These are phyloP conservation scores for Nyssa sinensis DNA, from an alignment of 148 eudicot genomes.

Conservation along the genomic window DNA sequence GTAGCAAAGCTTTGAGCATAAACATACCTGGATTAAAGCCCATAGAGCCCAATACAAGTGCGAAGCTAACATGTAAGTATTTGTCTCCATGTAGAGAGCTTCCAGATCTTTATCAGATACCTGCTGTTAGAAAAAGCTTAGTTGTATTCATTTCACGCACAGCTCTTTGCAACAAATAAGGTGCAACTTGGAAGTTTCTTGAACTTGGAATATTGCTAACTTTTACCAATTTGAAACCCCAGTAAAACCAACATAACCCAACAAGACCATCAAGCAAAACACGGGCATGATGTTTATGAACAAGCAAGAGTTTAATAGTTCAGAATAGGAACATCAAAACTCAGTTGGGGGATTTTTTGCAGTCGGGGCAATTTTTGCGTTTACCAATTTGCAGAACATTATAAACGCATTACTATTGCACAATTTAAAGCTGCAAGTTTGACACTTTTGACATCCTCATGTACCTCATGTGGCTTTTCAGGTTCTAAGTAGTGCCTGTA, in stretches of 20 bases:
- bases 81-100: conserved; percentile 80
- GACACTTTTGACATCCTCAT: conserved; percentile 7
- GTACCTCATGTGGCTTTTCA: conserved; percentile 72
- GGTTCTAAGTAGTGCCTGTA: conserved; percentile 85
- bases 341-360: not conserved
- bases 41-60: conserved; percentile 94
- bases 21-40: conserved; percentile 92
- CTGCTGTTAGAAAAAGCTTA: conserved; percentile 33
- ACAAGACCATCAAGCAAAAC: not conserved
- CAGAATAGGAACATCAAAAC: not conserved
- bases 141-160: not conserved
- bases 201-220: not conserved
- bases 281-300: not conserved
- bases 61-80: conserved; percentile 78
- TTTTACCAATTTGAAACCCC: no score
- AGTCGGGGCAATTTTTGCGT: not conserved
- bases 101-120: conserved; percentile 66
- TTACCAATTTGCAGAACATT: not conserved
- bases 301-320: not conserved
- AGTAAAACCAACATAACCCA: not conserved
- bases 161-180: no score
- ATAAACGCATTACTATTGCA: conserved; percentile 7
- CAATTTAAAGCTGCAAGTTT: not conserved
- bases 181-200: not conserved
- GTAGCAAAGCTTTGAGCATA: conserved; percentile 10